Evolutionary conservation across 768 basidiomycete genomes (phyloP).

Genomic region (Crucibulum laeve): DNA sequence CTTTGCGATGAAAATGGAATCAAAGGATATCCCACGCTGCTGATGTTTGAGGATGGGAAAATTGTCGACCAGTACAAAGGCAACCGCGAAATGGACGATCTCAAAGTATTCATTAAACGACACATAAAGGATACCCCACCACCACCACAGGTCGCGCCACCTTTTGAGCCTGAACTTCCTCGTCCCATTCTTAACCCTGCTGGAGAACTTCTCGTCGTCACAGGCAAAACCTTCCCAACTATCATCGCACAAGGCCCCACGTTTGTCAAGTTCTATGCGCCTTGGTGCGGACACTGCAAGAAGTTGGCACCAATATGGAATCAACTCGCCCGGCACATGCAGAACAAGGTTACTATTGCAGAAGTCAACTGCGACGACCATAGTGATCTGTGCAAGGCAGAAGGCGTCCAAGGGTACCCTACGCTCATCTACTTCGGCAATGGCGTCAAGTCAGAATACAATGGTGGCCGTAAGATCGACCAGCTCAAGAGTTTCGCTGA

Average conservation of each 20-base stretch:
- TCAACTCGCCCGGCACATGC: conserved; percentile 67
- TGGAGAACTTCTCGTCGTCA: conserved; percentile 34
- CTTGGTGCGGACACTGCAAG: conserved; percentile 98
- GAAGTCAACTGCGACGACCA: conserved; percentile 89
- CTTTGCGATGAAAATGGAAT: conserved; percentile 71
- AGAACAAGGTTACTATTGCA: conserved; percentile 69
- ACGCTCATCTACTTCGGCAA: conserved; percentile 67
- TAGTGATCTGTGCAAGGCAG: conserved; percentile 55
- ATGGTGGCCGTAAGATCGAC: conserved; percentile 65
- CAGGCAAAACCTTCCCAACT: conserved; percentile 30
- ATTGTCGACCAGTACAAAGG: conserved; percentile 53
- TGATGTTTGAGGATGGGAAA: conserved; percentile 66
- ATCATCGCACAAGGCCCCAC: conserved; percentile 37
- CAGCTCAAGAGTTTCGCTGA: conserved; percentile 70
- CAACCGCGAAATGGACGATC: conserved; percentile 44
- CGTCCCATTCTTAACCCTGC: conserved; percentile 23
- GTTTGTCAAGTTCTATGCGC: conserved; percentile 77
- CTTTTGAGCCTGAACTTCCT: conserved; percentile 10
- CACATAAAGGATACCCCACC: conserved; percentile 23
- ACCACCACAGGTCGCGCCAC: conserved; percentile 5
- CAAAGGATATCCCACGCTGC: conserved; percentile 71
- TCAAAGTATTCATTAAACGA: conserved; percentile 52
- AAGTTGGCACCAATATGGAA: conserved; percentile 83
- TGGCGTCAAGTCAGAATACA: conserved; percentile 68
- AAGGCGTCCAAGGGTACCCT: conserved; percentile 79